Conservation (phyloP, 805 yeast species). For the Saccharomycopsis sp. region DNA sequence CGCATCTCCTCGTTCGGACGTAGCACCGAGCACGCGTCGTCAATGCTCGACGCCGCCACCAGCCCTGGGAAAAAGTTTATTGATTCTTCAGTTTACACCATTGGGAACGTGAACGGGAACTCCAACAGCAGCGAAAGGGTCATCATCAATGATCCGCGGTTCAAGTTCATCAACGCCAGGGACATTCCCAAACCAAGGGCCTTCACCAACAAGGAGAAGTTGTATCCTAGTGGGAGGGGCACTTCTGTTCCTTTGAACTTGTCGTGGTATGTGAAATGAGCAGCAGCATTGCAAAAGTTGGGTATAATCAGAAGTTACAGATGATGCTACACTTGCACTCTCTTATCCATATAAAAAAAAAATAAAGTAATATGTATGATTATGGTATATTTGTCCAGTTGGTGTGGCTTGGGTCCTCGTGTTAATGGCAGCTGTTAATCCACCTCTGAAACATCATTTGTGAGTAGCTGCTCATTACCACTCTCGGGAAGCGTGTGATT, state of each 20-base stretch:
- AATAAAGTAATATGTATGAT: not conserved
- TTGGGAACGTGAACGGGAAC: conserved; percentile 28
- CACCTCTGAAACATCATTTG: no score
- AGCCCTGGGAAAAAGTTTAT: conserved; percentile 30
- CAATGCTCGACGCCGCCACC: conserved; percentile 27
- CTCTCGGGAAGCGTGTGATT: no score
- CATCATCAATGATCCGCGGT: conserved; percentile 60
- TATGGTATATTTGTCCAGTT: no score
- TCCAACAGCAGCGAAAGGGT: conserved; percentile 27
- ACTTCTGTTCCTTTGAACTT: conserved; percentile 7
- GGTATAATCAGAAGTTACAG: no score
- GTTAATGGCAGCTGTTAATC: no score
- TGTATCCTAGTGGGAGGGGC: conserved; percentile 78
- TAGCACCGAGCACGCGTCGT: conserved; percentile 21
- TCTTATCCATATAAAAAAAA: not conserved
- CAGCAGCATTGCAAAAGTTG: no score
- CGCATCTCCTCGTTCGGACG: conserved; percentile 13
- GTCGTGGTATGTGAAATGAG: not conserved
- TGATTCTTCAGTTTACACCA: conserved; percentile 59
- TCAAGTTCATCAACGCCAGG: conserved; percentile 53
- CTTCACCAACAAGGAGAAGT: conserved; percentile 59
- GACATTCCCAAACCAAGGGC: conserved; percentile 85
- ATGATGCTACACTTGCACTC: no score
- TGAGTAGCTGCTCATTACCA: not conserved
- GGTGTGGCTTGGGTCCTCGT: no score